These are phyloP conservation scores for Bolboschoenoplectus hybrid DNA, from an alignment of 202 grass and related monocot species.

Conservation along the genomic window DNA sequence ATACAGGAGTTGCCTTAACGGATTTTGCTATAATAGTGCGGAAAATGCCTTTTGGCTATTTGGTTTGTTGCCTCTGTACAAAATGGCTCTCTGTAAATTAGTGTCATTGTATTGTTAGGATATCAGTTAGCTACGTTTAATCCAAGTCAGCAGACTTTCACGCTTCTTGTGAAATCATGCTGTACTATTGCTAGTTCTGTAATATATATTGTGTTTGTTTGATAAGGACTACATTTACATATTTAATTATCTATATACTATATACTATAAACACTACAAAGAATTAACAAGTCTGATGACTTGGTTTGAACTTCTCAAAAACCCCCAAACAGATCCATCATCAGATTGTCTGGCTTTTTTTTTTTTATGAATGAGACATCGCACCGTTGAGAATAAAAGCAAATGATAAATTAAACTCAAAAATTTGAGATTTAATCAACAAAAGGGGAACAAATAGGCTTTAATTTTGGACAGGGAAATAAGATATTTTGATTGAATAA, in stretches of 20 bases:
- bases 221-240: background rate
- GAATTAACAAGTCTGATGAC: background rate
- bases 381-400: background rate
- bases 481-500: background rate
- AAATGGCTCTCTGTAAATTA: conserved; percentile 24
- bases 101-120: conserved; percentile 21
- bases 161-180: background rate
- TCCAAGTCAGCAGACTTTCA: conserved; percentile 3
- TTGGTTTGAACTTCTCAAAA: background rate
- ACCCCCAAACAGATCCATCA: background rate
- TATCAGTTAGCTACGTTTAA: background rate
- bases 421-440: background rate
- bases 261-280: background rate
- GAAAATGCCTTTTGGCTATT: background rate
- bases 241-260: background rate
- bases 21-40: conserved; percentile 3
- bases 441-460: background rate
- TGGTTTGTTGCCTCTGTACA: conserved; percentile 23
- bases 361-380: background rate
- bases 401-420: conserved; percentile 3
- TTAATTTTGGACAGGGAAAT: background rate
- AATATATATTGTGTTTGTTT: conserved; percentile 2
- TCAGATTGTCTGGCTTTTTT: background rate
- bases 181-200: conserved; percentile 8
- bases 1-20: background rate